Evolutionary conservation across 768 basidiomycete species (phyloP), one percentile per base, ranked within the genome.

Genomic region (Amylocystis lapponica): DNA sequence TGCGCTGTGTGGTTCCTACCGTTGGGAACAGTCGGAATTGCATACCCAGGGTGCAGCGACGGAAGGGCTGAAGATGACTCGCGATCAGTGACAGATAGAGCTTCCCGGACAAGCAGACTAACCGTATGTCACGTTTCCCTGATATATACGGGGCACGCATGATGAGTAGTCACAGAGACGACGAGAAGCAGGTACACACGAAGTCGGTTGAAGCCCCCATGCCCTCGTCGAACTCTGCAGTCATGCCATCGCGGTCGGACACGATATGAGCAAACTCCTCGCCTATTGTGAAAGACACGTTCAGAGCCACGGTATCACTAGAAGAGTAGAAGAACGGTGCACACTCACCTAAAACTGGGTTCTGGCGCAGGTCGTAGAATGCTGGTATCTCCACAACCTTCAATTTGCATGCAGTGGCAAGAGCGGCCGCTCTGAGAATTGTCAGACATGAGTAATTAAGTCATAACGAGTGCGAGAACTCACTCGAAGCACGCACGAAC

Each of bases 111-210:
- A 27, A 32, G 36, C 32, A 49, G 49, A 76, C 67, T 57, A 50
- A 66, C 86, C 75, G 51, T 83, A 79, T 32, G 81, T 75, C 39
- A 89, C 76, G 49, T 88, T 86, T 1, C 86, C 86, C 86, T 88
- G 57, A 40, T 43, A 45, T 7, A 23, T 17, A 27, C 22, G 39
- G 25, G 25, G 23, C 48, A 31, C 16, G 7, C 4, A 5, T 2
- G 30, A 21, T 43, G 5, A 43, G 41, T 8, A 25, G 17, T 9
- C 22, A 17, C 26, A 43, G 34, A 29, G 27, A 36, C 21, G 27
- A 43, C 23, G 27, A 0, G 26, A 26, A n/a, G n/a, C 9, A 20
- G 39, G 43, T 3, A 68, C 83, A 66, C 48, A 87, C 86, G 59
- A 88, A 87, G 61, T 89, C 86, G 8, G 86, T 86, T 4, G 84